Conservation (phyloP, 192 early-diverging fungal genomes). For the Umbelopsis sp. region DNA sequence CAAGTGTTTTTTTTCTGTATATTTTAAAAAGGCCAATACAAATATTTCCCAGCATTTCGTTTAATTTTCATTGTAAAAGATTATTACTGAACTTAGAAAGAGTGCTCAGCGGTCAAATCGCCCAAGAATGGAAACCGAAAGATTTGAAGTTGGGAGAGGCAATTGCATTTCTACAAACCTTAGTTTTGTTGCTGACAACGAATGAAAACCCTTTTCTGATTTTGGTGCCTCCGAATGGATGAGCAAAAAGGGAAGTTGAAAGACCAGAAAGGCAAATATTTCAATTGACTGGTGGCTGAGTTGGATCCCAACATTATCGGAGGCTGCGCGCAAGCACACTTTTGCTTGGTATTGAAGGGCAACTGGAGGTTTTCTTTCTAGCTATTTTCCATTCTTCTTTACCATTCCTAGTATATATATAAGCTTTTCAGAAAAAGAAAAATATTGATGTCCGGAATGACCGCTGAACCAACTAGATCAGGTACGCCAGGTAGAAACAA, state of each 20-base stretch:
- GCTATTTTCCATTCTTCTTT: too few relatives aligned
- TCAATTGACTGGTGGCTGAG: conserved; percentile 23
- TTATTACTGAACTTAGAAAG: too few relatives aligned
- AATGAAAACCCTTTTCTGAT: conserved; percentile 1
- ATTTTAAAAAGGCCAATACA: too few relatives aligned
- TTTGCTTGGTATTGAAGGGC: too few relatives aligned
- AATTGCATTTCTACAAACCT: background rate
- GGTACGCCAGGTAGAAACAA: background rate
- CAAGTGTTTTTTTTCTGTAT: too few relatives aligned
- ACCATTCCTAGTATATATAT: too few relatives aligned
- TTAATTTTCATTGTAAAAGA: too few relatives aligned
- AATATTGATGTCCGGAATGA: background rate
- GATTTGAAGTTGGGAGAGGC: background rate
- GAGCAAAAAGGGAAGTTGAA: conserved; percentile 15
- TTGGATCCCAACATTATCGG: conserved; percentile 8
- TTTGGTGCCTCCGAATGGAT: conserved; percentile 18
- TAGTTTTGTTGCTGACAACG: conserved; percentile 12
- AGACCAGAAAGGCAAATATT: conserved; percentile 20
- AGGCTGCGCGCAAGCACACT: background rate
- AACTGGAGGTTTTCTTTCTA: too few relatives aligned
- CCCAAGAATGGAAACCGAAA: conserved; percentile 8
- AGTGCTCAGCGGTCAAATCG: too few relatives aligned
- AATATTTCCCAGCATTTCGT: too few relatives aligned
- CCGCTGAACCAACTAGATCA: background rate
- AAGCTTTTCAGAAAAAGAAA: too few relatives aligned